Evolutionary conservation across 225 moss, liverwort and hornwort species (phyloP).

Genomic region (Takakia lepidozioides): DNA sequence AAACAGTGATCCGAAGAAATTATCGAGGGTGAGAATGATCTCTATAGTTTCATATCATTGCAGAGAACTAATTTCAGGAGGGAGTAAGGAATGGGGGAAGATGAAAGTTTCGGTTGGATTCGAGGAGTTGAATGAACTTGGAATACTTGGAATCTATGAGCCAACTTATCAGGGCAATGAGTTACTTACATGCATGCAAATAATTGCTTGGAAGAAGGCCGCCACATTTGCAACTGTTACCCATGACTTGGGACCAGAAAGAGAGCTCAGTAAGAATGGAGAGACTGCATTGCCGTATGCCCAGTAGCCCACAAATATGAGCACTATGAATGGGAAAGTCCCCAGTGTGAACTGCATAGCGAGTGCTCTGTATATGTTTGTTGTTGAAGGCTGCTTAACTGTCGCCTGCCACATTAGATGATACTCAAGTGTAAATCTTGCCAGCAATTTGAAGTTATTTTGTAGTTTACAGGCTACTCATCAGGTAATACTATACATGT

Average conservation of each 20-base stretch:
- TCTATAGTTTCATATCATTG: no score
- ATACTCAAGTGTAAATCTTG: no score
- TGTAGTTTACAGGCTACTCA: no score
- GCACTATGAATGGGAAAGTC: conserved; percentile 28
- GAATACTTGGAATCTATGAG: no score
- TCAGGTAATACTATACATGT: no score
- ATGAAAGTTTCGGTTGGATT: no score
- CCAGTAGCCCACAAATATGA: conserved; percentile 38
- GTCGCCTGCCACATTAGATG: conserved; percentile 20
- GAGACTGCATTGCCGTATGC: conserved; percentile 24
- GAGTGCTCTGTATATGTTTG: conserved; percentile 35
- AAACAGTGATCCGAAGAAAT: no score
- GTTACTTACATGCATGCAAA: conserved; percentile 27
- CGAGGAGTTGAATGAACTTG: no score
- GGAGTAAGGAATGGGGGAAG: neutral
- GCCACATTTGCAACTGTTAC: conserved; percentile 24
- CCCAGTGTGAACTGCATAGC: conserved; percentile 27
- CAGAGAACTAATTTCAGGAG: no score
- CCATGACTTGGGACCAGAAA: conserved; percentile 23
- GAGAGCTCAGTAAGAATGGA: conserved; percentile 22
- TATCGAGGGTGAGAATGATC: no score
- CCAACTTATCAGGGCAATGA: no score
- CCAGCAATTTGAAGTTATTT: no score
- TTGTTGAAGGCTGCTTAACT: conserved; percentile 23
- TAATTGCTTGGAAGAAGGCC: conserved; percentile 28